A percentile compares a stretch with the other conserved stretches of the same genome.
Evolutionary conservation across 2,329 filamentous ascomycete species (phyloP).

Genomic region (Aspergillus thermomutatus): DNA sequence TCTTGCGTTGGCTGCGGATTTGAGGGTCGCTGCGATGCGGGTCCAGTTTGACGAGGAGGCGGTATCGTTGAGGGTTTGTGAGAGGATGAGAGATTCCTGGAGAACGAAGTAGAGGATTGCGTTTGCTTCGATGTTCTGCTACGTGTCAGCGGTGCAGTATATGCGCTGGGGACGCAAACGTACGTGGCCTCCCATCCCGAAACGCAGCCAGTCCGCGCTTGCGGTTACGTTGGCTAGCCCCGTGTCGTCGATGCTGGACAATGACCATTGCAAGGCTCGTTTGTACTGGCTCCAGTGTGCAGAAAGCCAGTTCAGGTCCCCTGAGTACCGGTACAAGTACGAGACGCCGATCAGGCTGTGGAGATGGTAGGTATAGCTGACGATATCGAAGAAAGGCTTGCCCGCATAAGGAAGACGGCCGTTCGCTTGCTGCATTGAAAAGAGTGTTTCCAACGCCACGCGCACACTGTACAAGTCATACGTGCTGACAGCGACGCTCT

Average conservation of each 20-base stretch:
- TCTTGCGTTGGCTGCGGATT: conserved; percentile 22
- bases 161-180: neutral
- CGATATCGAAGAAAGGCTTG: conserved; percentile 37
- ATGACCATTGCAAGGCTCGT: conserved; percentile 41
- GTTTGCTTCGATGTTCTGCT: conserved; percentile 36
- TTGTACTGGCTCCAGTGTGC: conserved; percentile 46
- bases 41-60: conserved; percentile 16
- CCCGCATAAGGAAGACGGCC: conserved; percentile 53
- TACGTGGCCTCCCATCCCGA: conserved; percentile 50
- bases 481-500: conserved; percentile 53
- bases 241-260: conserved; percentile 41
- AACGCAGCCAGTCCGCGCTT: conserved; percentile 46
- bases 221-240: conserved; percentile 48
- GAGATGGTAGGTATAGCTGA: conserved; percentile 56
- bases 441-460: conserved; percentile 50
- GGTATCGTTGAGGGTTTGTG: conserved; percentile 18
- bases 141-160: neutral
- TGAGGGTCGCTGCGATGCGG: conserved; percentile 16
- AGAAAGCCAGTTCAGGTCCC: conserved; percentile 38
- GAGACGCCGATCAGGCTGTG: conserved; percentile 47
- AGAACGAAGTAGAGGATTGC: conserved; percentile 42
- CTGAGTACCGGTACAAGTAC: conserved; percentile 45
- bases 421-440: conserved; percentile 43
- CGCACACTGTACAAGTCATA: conserved; percentile 51
- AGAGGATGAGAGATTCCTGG: conserved; percentile 19